These are phyloP conservation scores for Raffaelea arxii DNA, from an alignment of 2,329 filamentous ascomycete genomes.

Conservation along the genomic window DNA sequence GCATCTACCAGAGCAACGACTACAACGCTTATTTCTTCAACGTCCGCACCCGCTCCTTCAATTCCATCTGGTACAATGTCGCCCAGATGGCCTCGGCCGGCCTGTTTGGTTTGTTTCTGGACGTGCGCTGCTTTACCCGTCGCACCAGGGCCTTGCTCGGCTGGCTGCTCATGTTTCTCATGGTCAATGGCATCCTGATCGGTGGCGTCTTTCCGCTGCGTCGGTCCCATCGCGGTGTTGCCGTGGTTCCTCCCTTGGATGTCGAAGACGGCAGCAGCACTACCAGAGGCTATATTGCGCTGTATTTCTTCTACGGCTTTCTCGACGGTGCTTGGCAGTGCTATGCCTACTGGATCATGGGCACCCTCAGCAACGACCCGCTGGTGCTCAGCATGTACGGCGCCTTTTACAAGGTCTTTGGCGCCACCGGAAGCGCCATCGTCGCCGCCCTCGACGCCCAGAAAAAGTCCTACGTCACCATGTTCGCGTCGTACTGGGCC, in stretches of 20 bases:
- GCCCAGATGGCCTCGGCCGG: neutral
- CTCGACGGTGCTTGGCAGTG: neutral
- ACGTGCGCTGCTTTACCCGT: neutral
- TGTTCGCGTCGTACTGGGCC: neutral
- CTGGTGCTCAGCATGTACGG: neutral
- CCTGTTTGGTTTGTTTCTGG: neutral
- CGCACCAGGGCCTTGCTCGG: neutral
- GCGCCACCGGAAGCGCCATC: neutral
- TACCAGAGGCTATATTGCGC: neutral
- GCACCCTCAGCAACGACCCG: neutral
- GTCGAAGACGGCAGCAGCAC: neutral
- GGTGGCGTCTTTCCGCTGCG: neutral
- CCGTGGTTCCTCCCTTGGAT: neutral
- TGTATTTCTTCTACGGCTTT: neutral
- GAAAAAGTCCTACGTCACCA: neutral
- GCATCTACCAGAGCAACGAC: neutral
- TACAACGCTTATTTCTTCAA: neutral
- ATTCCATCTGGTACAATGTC: neutral
- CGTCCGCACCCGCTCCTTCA: neutral
- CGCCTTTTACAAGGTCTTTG: neutral
- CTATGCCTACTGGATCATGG: neutral
- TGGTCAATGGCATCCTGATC: neutral
- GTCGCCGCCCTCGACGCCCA: neutral
- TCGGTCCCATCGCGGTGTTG: neutral
- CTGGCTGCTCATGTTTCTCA: neutral